Evolutionary conservation across 305 asterid genomes (phyloP), one percentile per base, ranked within the genome.

Genomic region (Fraxinus sp.): DNA sequence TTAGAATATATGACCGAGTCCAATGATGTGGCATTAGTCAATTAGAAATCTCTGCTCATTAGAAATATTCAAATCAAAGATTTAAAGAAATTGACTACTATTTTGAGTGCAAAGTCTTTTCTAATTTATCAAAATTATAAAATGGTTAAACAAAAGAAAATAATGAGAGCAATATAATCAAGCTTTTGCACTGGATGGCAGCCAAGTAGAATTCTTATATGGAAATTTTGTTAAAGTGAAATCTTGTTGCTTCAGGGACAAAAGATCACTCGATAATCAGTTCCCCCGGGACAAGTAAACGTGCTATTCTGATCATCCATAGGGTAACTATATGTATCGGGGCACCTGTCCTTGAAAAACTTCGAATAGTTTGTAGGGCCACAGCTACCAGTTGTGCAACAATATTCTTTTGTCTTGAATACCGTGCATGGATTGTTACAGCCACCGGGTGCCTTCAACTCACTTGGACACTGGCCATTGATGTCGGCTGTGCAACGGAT

Each of bases 351-450:
- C 35, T 49, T 16, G 1, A 36, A 33, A 73, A 8, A 39, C 39
- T 7, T 73, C 0, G 92, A 86, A 0, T 2, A 18, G 0, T 10
- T 1, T 0, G 90, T 90, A 0, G 88, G 84, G 1, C 84, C 80
- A 11, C 89, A 86, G 0, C 4, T 71, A 0, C 82, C 82, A 0
- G 83, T 83, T 2, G 39, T 86, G 62, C 93, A 90, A 36, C 91
- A 90, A n/a, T 83, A 90, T 18, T 86, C 3, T 18, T 85, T 28
- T 0, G 81, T 82, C 10, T 41, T 62, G 46, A 52, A 87, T 3
- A 81, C 86, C 0, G 91, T 87, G 36, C 93, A 87, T 0, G 92
- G 91, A 28, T 89, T 88, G 57, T 87, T 82, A 41, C 94, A 91
- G 5, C 87, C 87, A 0, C 85, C 86, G 1, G 80, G 84, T 22